phyloP scores from a whole-genome alignment of 345 rosid species.

The Sisymbrium irio region DNA sequence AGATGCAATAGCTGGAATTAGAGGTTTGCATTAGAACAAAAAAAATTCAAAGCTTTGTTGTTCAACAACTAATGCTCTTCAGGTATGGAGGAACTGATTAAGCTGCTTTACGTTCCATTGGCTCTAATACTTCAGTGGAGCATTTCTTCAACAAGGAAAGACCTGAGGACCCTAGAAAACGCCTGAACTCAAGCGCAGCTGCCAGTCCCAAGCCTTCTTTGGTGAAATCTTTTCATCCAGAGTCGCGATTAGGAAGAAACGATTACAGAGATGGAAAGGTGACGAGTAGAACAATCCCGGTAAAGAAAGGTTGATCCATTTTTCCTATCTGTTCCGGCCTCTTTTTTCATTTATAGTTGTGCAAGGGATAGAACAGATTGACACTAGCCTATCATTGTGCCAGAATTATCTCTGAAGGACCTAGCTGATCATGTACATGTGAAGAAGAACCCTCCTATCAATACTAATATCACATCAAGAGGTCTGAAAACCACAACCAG shows the following conservation, averaged over 20 bases:
- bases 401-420: slow-evolving; percentile 16
- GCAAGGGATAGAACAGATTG: slow-evolving; percentile 14
- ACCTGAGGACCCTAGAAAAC: slow-evolving; percentile 17
- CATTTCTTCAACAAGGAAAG: slow-evolving; percentile 43
- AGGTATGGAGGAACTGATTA: not conserved
- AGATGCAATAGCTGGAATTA: slow-evolving; percentile 43
- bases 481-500: slow-evolving; percentile 22
- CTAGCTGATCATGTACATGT: slow-evolving; percentile 8
- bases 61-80: slow-evolving; percentile 5
- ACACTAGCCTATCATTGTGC: slow-evolving; percentile 8
- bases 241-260: not conserved
- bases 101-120: not conserved
- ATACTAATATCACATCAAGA: slow-evolving; percentile 1
- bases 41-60: not conserved
- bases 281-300: slow-evolving; percentile 16
- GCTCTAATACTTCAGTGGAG: slow-evolving; percentile 36
- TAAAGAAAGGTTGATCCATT: slow-evolving; percentile 30
- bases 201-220: slow-evolving; percentile 1
- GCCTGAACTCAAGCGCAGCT: slow-evolving; percentile 14
- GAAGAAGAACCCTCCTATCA: slow-evolving; percentile 26
- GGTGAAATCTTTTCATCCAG: slow-evolving; percentile 5
- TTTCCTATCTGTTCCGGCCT: not conserved
- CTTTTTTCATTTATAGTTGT: not conserved
- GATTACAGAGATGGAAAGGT: slow-evolving; percentile 18
- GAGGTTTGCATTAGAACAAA: slow-evolving; percentile 38